Percentiles rank a stretch among this genome's conserved stretches.
Conservation (phyloP, 2,329 filamentous ascomycete species). For the Trichoderma oligosporum region DNA sequence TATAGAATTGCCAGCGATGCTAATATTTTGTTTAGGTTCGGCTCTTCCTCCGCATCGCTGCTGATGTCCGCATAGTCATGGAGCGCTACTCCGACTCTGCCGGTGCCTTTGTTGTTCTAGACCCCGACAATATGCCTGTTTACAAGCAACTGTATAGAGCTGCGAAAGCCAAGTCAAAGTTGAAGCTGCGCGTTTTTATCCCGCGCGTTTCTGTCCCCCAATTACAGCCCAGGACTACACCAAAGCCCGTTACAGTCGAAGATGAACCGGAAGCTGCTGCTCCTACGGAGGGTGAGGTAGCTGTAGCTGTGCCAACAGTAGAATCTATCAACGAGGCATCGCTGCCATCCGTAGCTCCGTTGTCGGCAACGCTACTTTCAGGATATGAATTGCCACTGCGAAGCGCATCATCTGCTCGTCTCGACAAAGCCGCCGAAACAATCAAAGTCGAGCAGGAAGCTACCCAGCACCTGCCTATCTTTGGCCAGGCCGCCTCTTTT, state of each 20-base stretch:
- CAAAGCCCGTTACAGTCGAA: constrained; percentile 48
- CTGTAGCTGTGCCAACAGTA: not conserved
- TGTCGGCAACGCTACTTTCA: constrained; percentile 6
- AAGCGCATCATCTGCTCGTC: not conserved
- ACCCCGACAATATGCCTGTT: constrained; percentile 71
- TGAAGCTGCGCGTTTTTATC: constrained; percentile 73
- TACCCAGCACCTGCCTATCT: constrained; percentile 14
- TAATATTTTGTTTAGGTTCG: constrained; percentile 32
- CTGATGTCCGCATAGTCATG: constrained; percentile 52
- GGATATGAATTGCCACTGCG: constrained; percentile 12
- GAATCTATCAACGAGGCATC: not conserved
- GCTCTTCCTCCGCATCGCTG: constrained; percentile 34
- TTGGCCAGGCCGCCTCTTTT: not conserved
- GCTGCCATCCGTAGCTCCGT: not conserved
- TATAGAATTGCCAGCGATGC: not conserved
- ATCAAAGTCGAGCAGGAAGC: constrained; percentile 14
- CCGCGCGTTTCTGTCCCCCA: constrained; percentile 56
- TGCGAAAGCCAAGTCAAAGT: constrained; percentile 96
- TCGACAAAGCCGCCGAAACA: not conserved
- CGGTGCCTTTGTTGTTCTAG: constrained; percentile 72
- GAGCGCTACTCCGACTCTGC: constrained; percentile 96
- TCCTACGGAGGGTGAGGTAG: constrained; percentile 4
- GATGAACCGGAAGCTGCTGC: constrained; percentile 41
- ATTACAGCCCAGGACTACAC: constrained; percentile 30
- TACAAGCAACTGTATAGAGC: constrained; percentile 97